Evolutionary conservation across 805 yeast species (phyloP), one percentile per base, ranked within the genome.

Genomic region (Yarrowia yakushimensis): DNA sequence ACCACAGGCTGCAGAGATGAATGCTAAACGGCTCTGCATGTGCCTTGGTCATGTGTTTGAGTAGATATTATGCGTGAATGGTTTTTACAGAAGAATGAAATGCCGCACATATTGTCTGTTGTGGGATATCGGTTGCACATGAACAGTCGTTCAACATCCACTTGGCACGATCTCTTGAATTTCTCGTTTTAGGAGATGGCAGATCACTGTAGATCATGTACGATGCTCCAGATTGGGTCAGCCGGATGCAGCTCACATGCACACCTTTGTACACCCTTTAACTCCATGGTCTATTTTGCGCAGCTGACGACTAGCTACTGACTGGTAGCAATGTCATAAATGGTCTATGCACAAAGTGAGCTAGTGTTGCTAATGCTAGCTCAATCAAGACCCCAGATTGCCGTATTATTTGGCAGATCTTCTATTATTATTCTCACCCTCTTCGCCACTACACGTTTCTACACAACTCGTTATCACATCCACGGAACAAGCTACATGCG

Each of bases 201-300:
- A 45, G 13, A 30, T 20, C 36, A 10, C 8, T 18, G 52, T 30
- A 28, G 52, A 45, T 45, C 52, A 45, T 45, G 52, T 45, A 45
- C 6, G 52, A 7, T 30, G n/a, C 52, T 30, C 52, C 36, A 45
- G 52, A 45, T 45, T 45, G 52, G 52, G 36, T 20, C 52, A 30
- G 18, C 36, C 6, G 27, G 27, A 18, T 30, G 52, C 52, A 45
- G 52, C 52, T 30, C 36, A 45, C 52, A 45, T 45, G 52, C 52
- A 45, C 27, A 45, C 52, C 36, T 45, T 30, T 45, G 52, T 13
- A 27, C 37, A 45, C 50, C 20, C 36, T 45, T 45, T 45, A 45
- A 45, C 52, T 45, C 52, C 52, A 45, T 20, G 52, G 52, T 27
- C 50, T 17, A 43, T n/a, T 27, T 28, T 18, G 34, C 11, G 27